phyloP scores from a whole-genome alignment of 768 basidiomycete species.

The Mycena indigotica region DNA sequence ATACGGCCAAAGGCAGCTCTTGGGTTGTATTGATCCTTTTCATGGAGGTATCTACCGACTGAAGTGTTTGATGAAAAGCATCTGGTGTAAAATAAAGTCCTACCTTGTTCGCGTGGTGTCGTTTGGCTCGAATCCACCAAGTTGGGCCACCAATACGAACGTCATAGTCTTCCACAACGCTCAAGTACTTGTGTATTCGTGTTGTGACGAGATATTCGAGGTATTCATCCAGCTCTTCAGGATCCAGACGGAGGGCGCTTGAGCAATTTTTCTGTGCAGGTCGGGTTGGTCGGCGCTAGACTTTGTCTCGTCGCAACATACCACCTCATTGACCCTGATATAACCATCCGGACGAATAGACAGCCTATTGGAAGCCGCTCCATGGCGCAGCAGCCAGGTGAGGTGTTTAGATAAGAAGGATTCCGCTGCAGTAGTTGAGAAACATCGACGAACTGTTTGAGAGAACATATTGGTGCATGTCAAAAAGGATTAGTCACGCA shows the following conservation, averaged over 20 bases:
- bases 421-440: not conserved
- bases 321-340: conserved; percentile 69
- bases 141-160: conserved; percentile 20
- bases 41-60: not conserved
- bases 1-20: conserved; percentile 2
- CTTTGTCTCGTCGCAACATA: conserved; percentile 34
- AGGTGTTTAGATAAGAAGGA: conserved; percentile 4
- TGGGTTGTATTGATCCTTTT: not conserved
- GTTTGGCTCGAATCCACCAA: conserved; percentile 31
- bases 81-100: no score
- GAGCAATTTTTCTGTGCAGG: conserved; percentile 1
- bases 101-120: conserved; percentile 24
- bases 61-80: no score
- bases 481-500: not conserved
- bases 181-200: conserved; percentile 25
- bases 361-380: conserved; percentile 59
- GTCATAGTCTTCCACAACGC: conserved; percentile 28
- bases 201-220: conserved; percentile 16
- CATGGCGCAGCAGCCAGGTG: conserved; percentile 71
- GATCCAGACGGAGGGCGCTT: not conserved
- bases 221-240: conserved; percentile 18
- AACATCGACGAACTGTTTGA: not conserved
- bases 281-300: no score
- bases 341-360: conserved; percentile 77
- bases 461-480: not conserved